Evolutionary conservation across 2,329 filamentous ascomycete species (phyloP), one percentile per base, ranked within the genome.

Genomic region (Lasiodiplodia citricola): DNA sequence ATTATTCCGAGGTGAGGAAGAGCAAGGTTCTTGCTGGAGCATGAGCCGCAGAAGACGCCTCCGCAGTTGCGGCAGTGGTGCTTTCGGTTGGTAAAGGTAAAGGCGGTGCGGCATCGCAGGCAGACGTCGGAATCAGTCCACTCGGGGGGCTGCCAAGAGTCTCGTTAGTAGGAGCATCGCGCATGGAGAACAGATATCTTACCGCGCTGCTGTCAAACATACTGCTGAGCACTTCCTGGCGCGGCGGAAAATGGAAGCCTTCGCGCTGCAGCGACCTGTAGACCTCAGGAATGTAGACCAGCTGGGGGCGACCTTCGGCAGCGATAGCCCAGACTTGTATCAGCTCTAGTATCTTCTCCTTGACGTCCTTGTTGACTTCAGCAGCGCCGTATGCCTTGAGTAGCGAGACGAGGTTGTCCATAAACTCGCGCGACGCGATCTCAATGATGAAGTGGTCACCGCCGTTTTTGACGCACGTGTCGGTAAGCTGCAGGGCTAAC

Each of bases 401-500:
- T 18, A 99, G 86, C 41, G 95, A 97, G 21, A 93, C 91, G 65
- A 99, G 83, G 78, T 97, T 97, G 82, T 99, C 96, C 92, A 99
- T 96, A 77, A 98, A 99, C 83, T 99, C 96, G 72, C 94, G 90
- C 21, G 95, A 97, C 51, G 96, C 95, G 74, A 99, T 96, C 83
- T 99, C 96, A 73, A 90, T 87, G 62, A 99, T 90, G 80, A 99
- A 99, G 81, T 99, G 96, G 50, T 91, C 88, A 74, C 96, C 96
- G 70, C 96, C 96, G 84, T 99, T 99, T 84, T 99, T 99, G 70
- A 98, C 94, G 79, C 96, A 99, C 0, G 96, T 98, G 83, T 99
- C 96, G 72, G 94, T 97, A 75, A 99, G 91, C 93, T 91, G 74
- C 44, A 70, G 2, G 13, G 11, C 16, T 23, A 28, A n/a, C 31